Conservation (phyloP, 306 rosid genomes). For the Styphnolobium japonicum region DNA sequence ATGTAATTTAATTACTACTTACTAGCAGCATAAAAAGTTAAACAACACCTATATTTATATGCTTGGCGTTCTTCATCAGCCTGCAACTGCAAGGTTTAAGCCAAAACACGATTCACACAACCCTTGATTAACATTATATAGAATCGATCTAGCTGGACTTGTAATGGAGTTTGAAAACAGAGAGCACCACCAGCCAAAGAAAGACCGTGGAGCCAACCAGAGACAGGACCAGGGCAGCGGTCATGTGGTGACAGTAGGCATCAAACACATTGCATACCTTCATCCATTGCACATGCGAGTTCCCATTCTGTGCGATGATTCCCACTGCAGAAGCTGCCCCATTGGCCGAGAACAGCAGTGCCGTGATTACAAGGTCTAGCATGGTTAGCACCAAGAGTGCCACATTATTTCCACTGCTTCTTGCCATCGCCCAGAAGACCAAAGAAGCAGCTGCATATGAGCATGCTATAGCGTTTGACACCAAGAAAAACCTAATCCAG, state of each 20-base stretch:
- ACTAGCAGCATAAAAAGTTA: neutral
- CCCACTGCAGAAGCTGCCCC: slow-evolving; percentile 63
- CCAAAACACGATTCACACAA: slow-evolving; percentile 5
- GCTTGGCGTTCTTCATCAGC: neutral
- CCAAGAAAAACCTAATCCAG: slow-evolving; percentile 52
- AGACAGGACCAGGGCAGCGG: slow-evolving; percentile 49
- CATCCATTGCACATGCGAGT: slow-evolving; percentile 63
- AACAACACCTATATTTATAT: neutral
- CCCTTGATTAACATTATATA: neutral
- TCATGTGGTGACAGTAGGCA: slow-evolving; percentile 48
- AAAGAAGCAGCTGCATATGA: slow-evolving; percentile 50
- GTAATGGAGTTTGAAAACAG: slow-evolving; percentile 39
- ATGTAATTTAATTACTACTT: neutral
- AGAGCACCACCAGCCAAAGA: slow-evolving; percentile 41
- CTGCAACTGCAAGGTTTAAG: neutral
- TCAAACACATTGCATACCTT: slow-evolving; percentile 52
- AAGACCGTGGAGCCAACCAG: slow-evolving; percentile 41
- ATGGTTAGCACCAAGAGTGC: slow-evolving; percentile 15
- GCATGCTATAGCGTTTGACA: slow-evolving; percentile 58
- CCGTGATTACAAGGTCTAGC: slow-evolving; percentile 43
- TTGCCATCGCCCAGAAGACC: slow-evolving; percentile 13
- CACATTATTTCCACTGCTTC: slow-evolving; percentile 17
- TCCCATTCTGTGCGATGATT: slow-evolving; percentile 44
- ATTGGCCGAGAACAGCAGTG: slow-evolving; percentile 50
- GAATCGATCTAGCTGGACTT: slow-evolving; percentile 4